These are phyloP conservation scores for Zea luxurians DNA, from an alignment of 176 grass and related monocot genomes.

Conservation along the genomic window DNA sequence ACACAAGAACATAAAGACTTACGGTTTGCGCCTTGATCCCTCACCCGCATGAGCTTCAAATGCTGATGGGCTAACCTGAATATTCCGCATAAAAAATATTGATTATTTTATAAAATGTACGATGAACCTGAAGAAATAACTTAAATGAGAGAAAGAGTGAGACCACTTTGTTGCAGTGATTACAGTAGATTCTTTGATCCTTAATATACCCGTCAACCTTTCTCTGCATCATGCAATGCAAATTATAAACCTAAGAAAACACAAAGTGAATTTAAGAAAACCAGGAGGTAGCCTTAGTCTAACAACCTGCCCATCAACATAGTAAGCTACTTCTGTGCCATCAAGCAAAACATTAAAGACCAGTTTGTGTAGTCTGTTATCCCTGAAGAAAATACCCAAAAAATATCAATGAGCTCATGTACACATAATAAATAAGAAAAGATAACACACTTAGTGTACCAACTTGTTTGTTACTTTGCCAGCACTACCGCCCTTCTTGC, in stretches of 20 bases:
- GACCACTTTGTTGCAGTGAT: slow-evolving; percentile 83
- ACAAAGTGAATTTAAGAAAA: slow-evolving; percentile 19
- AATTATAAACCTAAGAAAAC: slow-evolving; percentile 30
- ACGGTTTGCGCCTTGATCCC: slow-evolving; percentile 86
- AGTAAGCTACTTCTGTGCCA: slow-evolving; percentile 80
- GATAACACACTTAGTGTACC: slow-evolving; percentile 33
- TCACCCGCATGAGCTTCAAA: slow-evolving; percentile 95
- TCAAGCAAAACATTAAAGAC: slow-evolving; percentile 83
- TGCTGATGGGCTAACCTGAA: slow-evolving; percentile 83
- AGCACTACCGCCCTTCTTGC: slow-evolving; percentile 52
- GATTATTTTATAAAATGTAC: slow-evolving; percentile 2
- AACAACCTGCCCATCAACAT: slow-evolving; percentile 76
- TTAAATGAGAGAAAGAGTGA: slow-evolving; percentile 4
- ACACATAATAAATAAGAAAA: slow-evolving; percentile 18
- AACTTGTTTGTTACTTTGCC: slow-evolving; percentile 85
- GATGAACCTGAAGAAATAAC: slow-evolving; percentile 11
- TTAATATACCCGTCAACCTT: slow-evolving; percentile 87
- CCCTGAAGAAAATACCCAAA: slow-evolving; percentile 41
- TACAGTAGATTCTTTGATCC: slow-evolving; percentile 89
- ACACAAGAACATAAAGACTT: slow-evolving; percentile 39
- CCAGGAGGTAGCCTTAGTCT: slow-evolving; percentile 23
- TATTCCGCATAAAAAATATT: slow-evolving; percentile 38
- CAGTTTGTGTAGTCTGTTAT: slow-evolving; percentile 70
- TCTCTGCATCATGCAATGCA: slow-evolving; percentile 56
- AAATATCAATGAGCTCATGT: slow-evolving; percentile 26